phyloP scores from a whole-genome alignment of 306 rosid species.

The Rosa lucieae region DNA sequence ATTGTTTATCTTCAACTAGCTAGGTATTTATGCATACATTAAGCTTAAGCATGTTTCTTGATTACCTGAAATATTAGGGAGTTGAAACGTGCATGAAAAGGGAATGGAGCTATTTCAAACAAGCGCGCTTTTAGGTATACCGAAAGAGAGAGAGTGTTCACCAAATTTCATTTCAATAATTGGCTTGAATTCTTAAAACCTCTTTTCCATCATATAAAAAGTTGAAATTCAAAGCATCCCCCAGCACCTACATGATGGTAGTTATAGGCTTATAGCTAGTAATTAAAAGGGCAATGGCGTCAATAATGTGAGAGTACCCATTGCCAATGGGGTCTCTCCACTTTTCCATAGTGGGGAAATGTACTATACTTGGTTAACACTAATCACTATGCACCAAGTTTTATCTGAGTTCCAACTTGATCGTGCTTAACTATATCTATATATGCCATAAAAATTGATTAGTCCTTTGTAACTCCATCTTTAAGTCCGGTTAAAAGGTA shows the following conservation, averaged over 20 bases:
- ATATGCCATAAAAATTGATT: no score
- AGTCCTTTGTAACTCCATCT: not conserved
- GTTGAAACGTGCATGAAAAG: slow-evolving; percentile 6
- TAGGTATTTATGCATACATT: not conserved
- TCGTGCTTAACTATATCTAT: no score
- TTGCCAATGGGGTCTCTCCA: not conserved
- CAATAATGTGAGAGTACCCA: not conserved
- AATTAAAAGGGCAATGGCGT: not conserved
- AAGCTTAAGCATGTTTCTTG: not conserved
- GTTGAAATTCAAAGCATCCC: not conserved
- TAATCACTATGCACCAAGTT: not conserved
- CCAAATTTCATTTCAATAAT: slow-evolving; percentile 2
- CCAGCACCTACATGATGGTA: not conserved
- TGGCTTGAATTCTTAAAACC: not conserved
- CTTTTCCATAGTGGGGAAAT: not conserved
- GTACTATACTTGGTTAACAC: not conserved
- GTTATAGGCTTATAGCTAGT: not conserved
- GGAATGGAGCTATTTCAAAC: not conserved
- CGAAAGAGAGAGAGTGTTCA: not conserved
- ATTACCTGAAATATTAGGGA: not conserved
- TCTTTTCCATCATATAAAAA: not conserved
- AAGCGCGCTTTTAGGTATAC: not conserved
- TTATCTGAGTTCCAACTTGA: not conserved
- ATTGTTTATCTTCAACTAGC: not conserved
- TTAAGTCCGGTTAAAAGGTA: no score